These are phyloP conservation scores for Flaveria ramosissima DNA, from an alignment of 129 eudicot species.

Conservation along the genomic window DNA sequence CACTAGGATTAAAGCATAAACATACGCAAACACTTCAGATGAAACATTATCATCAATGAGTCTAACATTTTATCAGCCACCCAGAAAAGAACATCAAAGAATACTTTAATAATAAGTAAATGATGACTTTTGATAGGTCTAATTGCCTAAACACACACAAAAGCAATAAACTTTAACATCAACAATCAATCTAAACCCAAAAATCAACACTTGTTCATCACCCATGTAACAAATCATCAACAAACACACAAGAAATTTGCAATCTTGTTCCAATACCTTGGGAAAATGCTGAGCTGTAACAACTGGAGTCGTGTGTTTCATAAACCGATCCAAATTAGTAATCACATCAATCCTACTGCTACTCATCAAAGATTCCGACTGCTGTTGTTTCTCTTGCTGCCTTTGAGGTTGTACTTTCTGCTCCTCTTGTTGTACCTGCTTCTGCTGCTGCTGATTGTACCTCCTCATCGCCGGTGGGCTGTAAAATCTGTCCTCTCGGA, in stretches of 20 bases:
- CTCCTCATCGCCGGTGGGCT: slow-evolving; percentile 88
- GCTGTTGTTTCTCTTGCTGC: slow-evolving; percentile 35
- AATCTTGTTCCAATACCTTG: slow-evolving; percentile 46
- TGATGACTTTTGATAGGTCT: neutral
- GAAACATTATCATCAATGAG: neutral
- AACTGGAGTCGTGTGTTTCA: slow-evolving; percentile 81
- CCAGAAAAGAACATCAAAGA: slow-evolving; percentile 12
- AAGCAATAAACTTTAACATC: slow-evolving; percentile 14
- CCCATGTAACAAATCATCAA: too few species aligned
- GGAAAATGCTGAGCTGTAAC: slow-evolving; percentile 74
- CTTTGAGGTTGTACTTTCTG: slow-evolving; percentile 40
- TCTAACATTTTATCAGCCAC: slow-evolving; percentile 5
- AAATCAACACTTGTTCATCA: neutral
- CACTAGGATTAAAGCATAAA: neutral
- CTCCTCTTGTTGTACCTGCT: slow-evolving; percentile 42
- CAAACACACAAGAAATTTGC: too few species aligned
- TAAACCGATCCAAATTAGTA: slow-evolving; percentile 85
- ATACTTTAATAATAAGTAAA: slow-evolving; percentile 8
- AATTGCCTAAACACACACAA: slow-evolving; percentile 5
- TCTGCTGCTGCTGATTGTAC: slow-evolving; percentile 48
- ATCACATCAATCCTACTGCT: slow-evolving; percentile 15
- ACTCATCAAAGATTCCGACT: slow-evolving; percentile 28
- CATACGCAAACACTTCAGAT: slow-evolving; percentile 12
- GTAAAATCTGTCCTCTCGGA: slow-evolving; percentile 73
- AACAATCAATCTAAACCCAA: neutral